Conservation (phyloP, 75 land plant species). For the Chamaecyparis obtusa region DNA sequence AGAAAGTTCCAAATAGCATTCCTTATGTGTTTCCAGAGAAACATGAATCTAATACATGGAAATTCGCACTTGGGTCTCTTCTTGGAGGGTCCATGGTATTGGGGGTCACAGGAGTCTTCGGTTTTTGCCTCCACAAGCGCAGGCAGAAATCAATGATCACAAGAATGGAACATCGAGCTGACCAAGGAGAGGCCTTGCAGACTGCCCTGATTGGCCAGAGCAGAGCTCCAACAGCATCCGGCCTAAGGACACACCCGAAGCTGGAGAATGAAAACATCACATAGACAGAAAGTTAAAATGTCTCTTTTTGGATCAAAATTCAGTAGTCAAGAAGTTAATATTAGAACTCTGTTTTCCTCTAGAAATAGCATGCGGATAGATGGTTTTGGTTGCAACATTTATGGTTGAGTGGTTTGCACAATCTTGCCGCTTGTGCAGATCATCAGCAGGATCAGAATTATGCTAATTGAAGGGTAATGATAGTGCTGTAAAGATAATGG, state of each 20-base stretch:
- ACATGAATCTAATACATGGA: slow-evolving; percentile 30
- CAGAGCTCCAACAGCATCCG: slow-evolving; percentile 65
- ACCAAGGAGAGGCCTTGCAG: slow-evolving; percentile 60
- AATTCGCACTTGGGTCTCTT: slow-evolving; percentile 38
- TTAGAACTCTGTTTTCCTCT: neutral
- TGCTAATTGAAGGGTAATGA: neutral
- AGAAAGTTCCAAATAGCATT: neutral
- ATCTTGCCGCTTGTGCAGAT: neutral
- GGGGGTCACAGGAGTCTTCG: slow-evolving; percentile 32
- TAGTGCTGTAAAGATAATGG: neutral
- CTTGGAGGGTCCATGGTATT: slow-evolving; percentile 39
- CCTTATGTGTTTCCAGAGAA: slow-evolving; percentile 9
- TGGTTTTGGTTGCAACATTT: slow-evolving; percentile 1
- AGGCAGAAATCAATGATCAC: slow-evolving; percentile 27
- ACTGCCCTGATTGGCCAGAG: slow-evolving; percentile 46
- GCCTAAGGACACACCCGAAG: slow-evolving; percentile 64
- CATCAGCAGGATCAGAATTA: neutral
- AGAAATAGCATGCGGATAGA: neutral
- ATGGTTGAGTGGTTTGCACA: neutral
- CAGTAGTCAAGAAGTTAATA: neutral
- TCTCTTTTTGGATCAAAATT: neutral
- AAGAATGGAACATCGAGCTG: slow-evolving; percentile 53
- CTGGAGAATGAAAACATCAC: slow-evolving; percentile 46
- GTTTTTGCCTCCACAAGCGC: slow-evolving; percentile 10
- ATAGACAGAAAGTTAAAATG: slow-evolving; percentile 14